Evolutionary conservation across 148 eudicot species (phyloP).

Genomic region (Amaranthus hypochondriacus): DNA sequence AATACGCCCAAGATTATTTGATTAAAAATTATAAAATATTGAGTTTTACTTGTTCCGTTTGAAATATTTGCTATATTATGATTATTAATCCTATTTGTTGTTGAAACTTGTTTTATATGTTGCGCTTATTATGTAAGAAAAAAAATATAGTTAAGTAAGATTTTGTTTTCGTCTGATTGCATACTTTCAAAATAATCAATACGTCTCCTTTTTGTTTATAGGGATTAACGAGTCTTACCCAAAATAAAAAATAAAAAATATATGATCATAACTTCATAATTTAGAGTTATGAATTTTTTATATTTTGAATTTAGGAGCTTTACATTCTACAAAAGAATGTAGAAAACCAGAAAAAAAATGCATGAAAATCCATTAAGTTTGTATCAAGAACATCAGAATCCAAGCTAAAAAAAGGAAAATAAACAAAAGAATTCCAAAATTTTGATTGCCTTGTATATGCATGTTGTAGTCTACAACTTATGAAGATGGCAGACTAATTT

Average conservation of each 20-base stretch:
- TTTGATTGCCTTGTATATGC: slow-evolving; percentile 21
- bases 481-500: slow-evolving; percentile 18
- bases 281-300: not conserved
- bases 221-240: too few relatives aligned
- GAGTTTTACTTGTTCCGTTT: slow-evolving; percentile 3
- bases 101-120: too few relatives aligned
- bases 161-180: too few relatives aligned
- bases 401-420: not conserved
- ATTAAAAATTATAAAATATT: not conserved
- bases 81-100: too few relatives aligned
- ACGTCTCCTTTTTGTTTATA: too few relatives aligned
- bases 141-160: too few relatives aligned
- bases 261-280: not conserved
- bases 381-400: not conserved
- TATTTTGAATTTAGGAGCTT: slow-evolving; percentile 12
- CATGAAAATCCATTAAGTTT: slow-evolving; percentile 13
- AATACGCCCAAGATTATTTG: too few relatives aligned
- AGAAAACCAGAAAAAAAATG: not conserved
- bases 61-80: not conserved
- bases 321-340: not conserved
- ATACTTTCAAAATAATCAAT: too few relatives aligned
- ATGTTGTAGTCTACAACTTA: slow-evolving; percentile 18
- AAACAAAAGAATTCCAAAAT: slow-evolving; percentile 4
- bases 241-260: not conserved
- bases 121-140: too few relatives aligned